Evolutionary conservation across 2,329 filamentous ascomycete genomes (phyloP), one percentile per base, ranked within the genome.

Genomic region (Clonostachys rhizophaga): DNA sequence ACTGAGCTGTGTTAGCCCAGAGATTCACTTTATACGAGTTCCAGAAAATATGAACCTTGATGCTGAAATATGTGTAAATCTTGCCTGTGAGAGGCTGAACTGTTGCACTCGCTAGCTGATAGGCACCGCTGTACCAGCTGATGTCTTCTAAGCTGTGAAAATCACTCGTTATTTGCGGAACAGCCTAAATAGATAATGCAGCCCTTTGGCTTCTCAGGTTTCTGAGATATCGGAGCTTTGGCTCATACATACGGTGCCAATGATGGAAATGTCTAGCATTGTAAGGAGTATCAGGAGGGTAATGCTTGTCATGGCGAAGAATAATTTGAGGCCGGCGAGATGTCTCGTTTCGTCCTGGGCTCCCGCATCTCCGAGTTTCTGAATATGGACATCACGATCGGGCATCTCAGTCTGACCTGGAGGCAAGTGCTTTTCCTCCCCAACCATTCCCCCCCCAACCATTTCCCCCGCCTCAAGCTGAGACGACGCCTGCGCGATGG

Each of bases 61-160:
- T 56, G 18, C 52, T 64, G 47, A 77, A 73, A 40, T 72, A 59
- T 1, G 62, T 67, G 50, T 75, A 79, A 0, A 79, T 46, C 52
- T 72, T 78, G 1, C 76, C 76, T 0, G 69, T 67, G 5, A 79
- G 59, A 2, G 74, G 74, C 50, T 76, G 73, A 2, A 78, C 53
- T 2, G 72, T 66, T n/a, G 71, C 66, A 46, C 69, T 76, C 43
- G 67, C 58, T 39, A 78, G 62, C 34, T 69, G 66, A 53, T 74
- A 76, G 17, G 70, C 70, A 40, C 69, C 69, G 3, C 66, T 69
- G 51, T 79, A 79, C 76, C 77, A 80, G 17, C 75, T 75, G 7
- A 79, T 68, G 52, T 80, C 75, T 11, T 63, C 55, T 1, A 79
- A 60, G 10, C 68, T 66, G 45, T 75, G 65, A 57, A 76, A 74